These are phyloP conservation scores for Crithidia bombi DNA, from an alignment of 208 protist genomes.

Conservation along the genomic window DNA sequence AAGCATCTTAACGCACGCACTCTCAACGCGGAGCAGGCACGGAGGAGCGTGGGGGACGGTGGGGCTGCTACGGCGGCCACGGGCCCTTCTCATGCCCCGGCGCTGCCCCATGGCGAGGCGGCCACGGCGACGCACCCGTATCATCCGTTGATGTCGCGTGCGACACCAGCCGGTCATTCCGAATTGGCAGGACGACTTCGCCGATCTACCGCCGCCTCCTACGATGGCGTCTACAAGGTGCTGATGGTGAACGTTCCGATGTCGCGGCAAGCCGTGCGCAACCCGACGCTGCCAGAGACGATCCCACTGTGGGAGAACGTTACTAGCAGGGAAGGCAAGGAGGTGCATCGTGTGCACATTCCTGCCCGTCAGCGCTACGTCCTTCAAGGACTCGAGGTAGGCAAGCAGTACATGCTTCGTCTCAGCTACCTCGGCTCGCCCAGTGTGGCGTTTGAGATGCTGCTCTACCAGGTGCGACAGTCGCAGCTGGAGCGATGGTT, in stretches of 20 bases:
- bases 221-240: constrained; percentile 11
- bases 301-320: constrained; percentile 22
- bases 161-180: constrained; percentile 8
- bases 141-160: not conserved
- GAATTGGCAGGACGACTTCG: not conserved
- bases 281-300: constrained; percentile 23
- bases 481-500: not conserved
- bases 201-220: not conserved
- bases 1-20: not conserved
- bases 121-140: not conserved
- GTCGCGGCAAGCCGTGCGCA: constrained; percentile 27
- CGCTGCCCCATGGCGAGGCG: not conserved
- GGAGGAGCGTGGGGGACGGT: too few species aligned
- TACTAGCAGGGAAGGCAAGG: not conserved
- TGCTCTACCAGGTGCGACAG: constrained; percentile 35
- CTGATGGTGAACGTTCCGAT: constrained; percentile 1
- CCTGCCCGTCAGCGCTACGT: constrained; percentile 42
- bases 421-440: constrained; percentile 49
- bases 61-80: too few species aligned
- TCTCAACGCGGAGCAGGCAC: not conserved
- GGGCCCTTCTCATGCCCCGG: not conserved
- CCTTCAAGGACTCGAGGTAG: constrained; percentile 18
- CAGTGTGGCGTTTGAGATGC: constrained; percentile 47
- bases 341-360: not conserved
- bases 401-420: constrained; percentile 40